Conservation (phyloP, 176 grass and related monocot genomes). For the Oryza australiensis region DNA sequence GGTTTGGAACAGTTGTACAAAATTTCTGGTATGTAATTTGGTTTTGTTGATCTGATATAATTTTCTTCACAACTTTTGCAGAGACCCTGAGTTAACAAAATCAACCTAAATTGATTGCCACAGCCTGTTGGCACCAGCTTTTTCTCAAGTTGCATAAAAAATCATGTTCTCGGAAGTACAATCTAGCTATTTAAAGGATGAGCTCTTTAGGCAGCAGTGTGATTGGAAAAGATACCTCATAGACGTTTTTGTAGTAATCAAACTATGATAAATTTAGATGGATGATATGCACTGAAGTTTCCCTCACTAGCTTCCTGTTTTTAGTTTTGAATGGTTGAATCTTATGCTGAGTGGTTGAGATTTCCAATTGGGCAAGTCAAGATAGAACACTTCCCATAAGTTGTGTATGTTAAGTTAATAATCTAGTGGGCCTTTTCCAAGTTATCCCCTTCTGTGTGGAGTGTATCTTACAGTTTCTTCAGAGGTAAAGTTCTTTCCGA, state of each 20-base stretch:
- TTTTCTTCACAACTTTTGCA: slow-evolving; percentile 32
- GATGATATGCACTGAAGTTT: slow-evolving; percentile 9
- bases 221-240: slow-evolving; percentile 15
- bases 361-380: neutral
- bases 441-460: neutral
- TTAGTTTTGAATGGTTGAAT: neutral
- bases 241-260: slow-evolving; percentile 37
- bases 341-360: neutral
- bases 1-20: slow-evolving; percentile 44
- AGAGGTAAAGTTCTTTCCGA: neutral
- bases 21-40: slow-evolving; percentile 13
- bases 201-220: slow-evolving; percentile 24
- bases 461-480: neutral
- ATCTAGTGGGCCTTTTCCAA: neutral
- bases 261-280: slow-evolving; percentile 24
- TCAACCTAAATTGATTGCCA: slow-evolving; percentile 34
- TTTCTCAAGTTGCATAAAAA: slow-evolving; percentile 30
- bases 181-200: slow-evolving; percentile 22
- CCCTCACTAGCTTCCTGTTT: neutral
- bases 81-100: slow-evolving; percentile 63
- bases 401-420: neutral
- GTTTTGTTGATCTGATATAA: slow-evolving; percentile 16
- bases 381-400: neutral
- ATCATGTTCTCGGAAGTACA: slow-evolving; percentile 8
- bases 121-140: neutral